Evolutionary conservation across 345 rosid species (phyloP), one percentile per base, ranked within the genome.

Genomic region (Lenwebbia sp.): DNA sequence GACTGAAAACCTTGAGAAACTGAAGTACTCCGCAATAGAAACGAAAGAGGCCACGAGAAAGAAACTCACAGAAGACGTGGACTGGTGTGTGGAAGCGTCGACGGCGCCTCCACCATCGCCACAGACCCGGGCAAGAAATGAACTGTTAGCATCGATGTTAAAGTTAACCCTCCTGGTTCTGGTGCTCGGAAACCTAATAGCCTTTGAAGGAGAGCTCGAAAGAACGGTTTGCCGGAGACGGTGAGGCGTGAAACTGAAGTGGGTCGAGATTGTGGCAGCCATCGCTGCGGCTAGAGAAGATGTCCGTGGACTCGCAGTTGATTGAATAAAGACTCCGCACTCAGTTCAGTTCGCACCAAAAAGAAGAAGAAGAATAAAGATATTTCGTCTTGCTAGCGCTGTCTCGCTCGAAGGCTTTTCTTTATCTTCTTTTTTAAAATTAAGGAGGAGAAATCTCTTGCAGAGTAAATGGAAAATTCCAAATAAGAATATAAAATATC

Each of bases 21-120:
- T 2, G 10, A 33, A 58, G 28, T 83, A 70, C 55, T 44, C 83
- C 49, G 41, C 0, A 33, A 41, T 70, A 40, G 49, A 13, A 62
- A 82, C 60, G 62, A 40, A 23, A 41, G 37, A 40, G 50, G 57
- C 44, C 65, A 19, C 74, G 41, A 82, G 87, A 82, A n/a, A 44
- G 37, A 13, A 28, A 86, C 94, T 93, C 92, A 96, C 97, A 90
- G 92, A 86, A 84, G 92, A 75, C 83, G 89, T 74, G 11, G 93
- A 87, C 53, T 88, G 88, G 56, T 90, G 3, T 89, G 87, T 33
- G 25, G 75, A 53, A 1, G 89, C 74, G 85, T 90, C 83, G 82
- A 89, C 90, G 83, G 88, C 17, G 50, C 90, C 92, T 78, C 86
- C 86, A 52, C 89, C 95, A 75, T 87, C 93, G 85, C 86, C 65